Evolutionary conservation across 179 eudicot genomes (phyloP).

Genomic region (Beta corolliflora): DNA sequence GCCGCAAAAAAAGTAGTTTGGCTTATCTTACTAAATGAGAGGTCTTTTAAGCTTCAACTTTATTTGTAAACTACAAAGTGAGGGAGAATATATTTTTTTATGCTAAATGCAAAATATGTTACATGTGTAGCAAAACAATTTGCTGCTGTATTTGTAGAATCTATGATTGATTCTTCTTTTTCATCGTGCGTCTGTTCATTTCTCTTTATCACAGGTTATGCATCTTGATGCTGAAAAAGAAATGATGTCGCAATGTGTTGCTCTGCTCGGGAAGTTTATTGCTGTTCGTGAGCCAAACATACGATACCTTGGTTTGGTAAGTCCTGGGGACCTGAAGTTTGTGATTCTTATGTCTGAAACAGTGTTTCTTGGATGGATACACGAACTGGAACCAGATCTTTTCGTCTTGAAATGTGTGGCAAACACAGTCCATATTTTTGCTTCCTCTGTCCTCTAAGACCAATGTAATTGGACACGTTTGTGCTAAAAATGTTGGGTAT

Average conservation of each 20-base stretch:
- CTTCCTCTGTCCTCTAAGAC: too few relatives aligned
- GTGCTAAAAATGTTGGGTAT: too few relatives aligned
- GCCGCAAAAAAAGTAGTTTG: background rate
- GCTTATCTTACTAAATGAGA: background rate
- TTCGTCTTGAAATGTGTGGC: too few relatives aligned
- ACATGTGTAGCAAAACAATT: background rate
- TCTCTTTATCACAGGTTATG: conserved; percentile 73
- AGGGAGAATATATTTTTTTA: background rate
- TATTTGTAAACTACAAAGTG: background rate
- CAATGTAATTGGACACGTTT: too few relatives aligned
- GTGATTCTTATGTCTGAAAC: conserved; percentile 1
- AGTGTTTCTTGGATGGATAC: too few relatives aligned
- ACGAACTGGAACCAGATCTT: too few relatives aligned
- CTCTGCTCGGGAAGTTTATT: conserved; percentile 97
- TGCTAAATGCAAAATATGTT: background rate
- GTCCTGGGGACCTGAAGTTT: conserved; percentile 24
- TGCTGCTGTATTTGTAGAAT: background rate
- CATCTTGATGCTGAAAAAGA: conserved; percentile 99
- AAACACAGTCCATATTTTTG: too few relatives aligned
- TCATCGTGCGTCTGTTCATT: conserved; percentile 7
- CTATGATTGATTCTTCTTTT: conserved; percentile 8
- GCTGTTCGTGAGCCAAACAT: conserved; percentile 99
- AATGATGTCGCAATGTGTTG: conserved; percentile 99
- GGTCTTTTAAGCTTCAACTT: background rate
- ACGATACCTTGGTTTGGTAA: conserved; percentile 95